Conservation (phyloP, 441 rosid genomes). For the Adansonia madagascariensis region DNA sequence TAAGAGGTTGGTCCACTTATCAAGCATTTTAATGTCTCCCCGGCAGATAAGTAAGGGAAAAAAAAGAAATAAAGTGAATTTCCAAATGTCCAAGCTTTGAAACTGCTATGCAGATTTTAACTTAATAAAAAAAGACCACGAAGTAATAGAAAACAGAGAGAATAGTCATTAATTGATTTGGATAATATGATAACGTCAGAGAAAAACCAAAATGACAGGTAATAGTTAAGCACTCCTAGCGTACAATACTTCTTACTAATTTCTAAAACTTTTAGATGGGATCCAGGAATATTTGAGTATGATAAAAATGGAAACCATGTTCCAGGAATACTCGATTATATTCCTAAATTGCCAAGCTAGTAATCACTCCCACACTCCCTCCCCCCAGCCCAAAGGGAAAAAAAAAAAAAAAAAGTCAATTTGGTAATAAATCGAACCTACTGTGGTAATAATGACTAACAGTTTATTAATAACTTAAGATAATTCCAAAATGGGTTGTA, state of each 20-base stretch:
- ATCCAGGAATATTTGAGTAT: not conserved
- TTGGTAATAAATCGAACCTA: not conserved
- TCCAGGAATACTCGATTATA: not conserved
- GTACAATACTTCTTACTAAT: not conserved
- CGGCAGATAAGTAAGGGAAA: not conserved
- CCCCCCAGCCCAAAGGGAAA: not conserved
- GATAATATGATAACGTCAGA: not conserved
- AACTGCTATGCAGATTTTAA: constrained; percentile 1
- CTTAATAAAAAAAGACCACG: not conserved
- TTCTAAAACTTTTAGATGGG: not conserved
- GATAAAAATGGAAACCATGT: constrained; percentile 3
- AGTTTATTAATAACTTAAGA: constrained; percentile 8
- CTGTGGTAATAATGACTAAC: not conserved
- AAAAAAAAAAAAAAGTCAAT: not conserved
- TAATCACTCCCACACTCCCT: not conserved
- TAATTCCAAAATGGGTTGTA: constrained; percentile 7
- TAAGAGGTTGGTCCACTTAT: not conserved
- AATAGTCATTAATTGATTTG: not conserved
- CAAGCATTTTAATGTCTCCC: not conserved
- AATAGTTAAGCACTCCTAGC: not conserved
- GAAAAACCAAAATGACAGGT: constrained; percentile 3
- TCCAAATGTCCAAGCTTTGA: not conserved
- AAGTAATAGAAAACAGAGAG: not conserved
- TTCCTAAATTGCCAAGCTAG: not conserved
- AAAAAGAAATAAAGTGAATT: not conserved